Conservation (phyloP, 352 stramenopile genomes). For the Pythium myriotylum region DNA sequence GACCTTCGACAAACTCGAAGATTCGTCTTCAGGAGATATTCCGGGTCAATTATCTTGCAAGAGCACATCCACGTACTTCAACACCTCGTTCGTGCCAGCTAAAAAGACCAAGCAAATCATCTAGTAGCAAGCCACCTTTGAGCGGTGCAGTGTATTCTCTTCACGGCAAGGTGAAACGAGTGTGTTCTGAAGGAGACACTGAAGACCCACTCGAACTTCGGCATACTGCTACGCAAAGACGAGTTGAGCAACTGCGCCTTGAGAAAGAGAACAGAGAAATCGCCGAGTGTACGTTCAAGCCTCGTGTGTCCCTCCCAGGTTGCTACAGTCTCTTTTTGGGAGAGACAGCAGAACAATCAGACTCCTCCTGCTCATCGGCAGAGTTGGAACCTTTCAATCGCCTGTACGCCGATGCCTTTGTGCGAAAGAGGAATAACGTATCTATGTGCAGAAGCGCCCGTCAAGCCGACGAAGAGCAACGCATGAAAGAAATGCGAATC, state of each 20-base stretch:
- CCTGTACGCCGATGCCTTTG: constrained; percentile 54
- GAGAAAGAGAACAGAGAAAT: constrained; percentile 42
- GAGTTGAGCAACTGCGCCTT: constrained; percentile 39
- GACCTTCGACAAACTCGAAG: neutral
- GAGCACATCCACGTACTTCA: neutral
- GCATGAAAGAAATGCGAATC: constrained; percentile 43
- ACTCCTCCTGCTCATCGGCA: constrained; percentile 8
- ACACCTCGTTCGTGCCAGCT: too few relatives aligned
- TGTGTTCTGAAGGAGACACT: neutral
- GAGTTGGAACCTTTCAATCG: constrained; percentile 39
- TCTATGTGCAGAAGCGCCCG: constrained; percentile 44
- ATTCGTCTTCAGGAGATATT: constrained; percentile 32
- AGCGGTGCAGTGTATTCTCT: constrained; percentile 12
- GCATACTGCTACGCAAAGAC: constrained; percentile 21
- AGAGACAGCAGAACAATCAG: neutral
- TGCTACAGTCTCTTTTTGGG: constrained; percentile 8
- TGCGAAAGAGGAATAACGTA: constrained; percentile 49
- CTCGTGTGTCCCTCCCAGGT: constrained; percentile 20
- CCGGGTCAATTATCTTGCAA: constrained; percentile 39
- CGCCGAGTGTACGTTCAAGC: constrained; percentile 60
- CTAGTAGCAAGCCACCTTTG: neutral
- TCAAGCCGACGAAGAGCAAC: constrained; percentile 42
- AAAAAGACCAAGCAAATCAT: neutral
- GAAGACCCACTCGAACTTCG: constrained; percentile 41
- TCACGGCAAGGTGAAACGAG: constrained; percentile 10